Evolutionary conservation across 139 green algal genomes (phyloP).

Genomic region (Chlamydomonas sphaeroides): DNA sequence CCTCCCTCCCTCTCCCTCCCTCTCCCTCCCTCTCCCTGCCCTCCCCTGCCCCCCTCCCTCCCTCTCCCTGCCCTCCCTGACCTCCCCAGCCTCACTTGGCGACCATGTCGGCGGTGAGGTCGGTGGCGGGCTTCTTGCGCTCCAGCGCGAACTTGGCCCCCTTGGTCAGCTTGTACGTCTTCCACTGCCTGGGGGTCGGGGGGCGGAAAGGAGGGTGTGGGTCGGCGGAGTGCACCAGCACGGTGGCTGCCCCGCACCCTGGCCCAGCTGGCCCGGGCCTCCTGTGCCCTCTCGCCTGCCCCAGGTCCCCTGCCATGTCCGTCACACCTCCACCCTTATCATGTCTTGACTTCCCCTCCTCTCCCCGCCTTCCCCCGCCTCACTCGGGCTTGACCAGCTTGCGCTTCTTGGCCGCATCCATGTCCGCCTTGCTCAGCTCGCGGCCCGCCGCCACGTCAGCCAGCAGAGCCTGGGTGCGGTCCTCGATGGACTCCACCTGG

Average conservation of each 20-base stretch:
- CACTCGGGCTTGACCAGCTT: slow-evolving; percentile 79
- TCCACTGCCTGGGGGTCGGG: slow-evolving; percentile 77
- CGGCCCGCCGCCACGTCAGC: slow-evolving; percentile 55
- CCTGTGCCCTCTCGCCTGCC: no score
- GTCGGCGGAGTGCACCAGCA: no score
- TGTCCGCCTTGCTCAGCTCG: slow-evolving; percentile 66
- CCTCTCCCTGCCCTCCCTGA: slow-evolving; percentile 17
- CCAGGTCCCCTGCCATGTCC: no score
- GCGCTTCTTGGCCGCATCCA: slow-evolving; percentile 80
- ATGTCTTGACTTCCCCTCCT: no score
- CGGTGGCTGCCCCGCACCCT: no score
- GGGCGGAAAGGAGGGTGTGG: no score
- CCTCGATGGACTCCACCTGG: slow-evolving; percentile 72
- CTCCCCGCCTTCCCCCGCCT: no score
- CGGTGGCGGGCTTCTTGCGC: slow-evolving; percentile 89
- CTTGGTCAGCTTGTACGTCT: slow-evolving; percentile 87
- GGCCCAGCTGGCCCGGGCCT: no score
- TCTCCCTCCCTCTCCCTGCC: no score
- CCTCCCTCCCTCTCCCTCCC: no score
- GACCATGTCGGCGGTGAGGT: slow-evolving; percentile 96
- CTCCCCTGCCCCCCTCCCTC: not conserved
- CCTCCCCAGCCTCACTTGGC: no score
- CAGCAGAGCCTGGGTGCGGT: slow-evolving; percentile 67
- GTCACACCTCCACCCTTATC: no score
- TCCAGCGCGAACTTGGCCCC: slow-evolving; percentile 96